Base-by-base conservation (phyloP, 1,284 basidiomycete species). In the Kalmanozyma brasiliensis region DNA sequence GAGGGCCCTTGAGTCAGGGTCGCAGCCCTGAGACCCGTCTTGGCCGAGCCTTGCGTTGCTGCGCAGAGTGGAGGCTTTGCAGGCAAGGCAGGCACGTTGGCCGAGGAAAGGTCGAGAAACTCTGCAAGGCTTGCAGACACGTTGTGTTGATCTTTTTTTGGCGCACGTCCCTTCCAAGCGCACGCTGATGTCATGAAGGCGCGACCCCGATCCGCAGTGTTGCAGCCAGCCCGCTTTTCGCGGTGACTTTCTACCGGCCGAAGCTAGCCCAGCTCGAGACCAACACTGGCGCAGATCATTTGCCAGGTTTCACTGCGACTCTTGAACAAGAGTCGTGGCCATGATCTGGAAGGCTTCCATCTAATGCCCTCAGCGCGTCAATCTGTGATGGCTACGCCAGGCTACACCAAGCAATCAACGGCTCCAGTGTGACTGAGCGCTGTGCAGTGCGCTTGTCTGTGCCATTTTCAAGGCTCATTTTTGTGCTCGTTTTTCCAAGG, bases 81-180 rank as follows among this genome's bases (percentile, higher is more conserved):
- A 26, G 43, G 20, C 9, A 23, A 8, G 22, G 14, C 17, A 23
- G 47, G 48, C 48, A 49, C 37, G n/a, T 40, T 19, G 36, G 30
- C 48, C 40, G 30, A 49, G 48, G 22, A 46, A 46, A 49, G 9
- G 23, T 26, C 38, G 9, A 29, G 26, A 48, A 48, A 48, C n/a
- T 40, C 29, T 49, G 47, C 46, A 48, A 37, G 46, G 46, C 29
- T 5, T 48, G 36, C 29, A 38, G 46, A 48, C 46, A 48, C 46
- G 46, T 48, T 48, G 35, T 47, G 45, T 38, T 38, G 36, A 16
- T 38, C 23, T 24, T 13, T 24, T n/a, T 14, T 40, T 24, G 20
- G 36, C 23, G 43, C 43, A 22, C 46, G 34, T 36, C 17, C 35
- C 5, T 35, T 44, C 6, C 16, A 20, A 49, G 38, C 30, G 48